Evolutionary conservation across 352 stramenopile species (phyloP).

Genomic region (Phytophthora aleatoria): DNA sequence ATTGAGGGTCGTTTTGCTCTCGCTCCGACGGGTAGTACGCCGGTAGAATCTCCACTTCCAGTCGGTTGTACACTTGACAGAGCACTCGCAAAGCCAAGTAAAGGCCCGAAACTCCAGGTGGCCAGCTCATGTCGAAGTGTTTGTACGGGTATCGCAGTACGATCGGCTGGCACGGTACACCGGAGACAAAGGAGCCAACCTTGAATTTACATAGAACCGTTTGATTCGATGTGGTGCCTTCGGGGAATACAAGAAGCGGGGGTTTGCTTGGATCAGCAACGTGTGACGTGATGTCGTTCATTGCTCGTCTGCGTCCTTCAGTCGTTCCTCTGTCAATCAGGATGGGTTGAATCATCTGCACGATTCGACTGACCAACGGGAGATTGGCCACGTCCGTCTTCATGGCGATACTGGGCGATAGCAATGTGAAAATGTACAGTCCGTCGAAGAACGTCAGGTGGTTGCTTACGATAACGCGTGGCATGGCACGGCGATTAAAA

Average conservation of each 20-base stretch:
- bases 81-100: constrained; percentile 67
- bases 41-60: constrained; percentile 66
- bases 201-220: constrained; percentile 78
- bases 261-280: constrained; percentile 46
- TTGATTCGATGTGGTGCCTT: constrained; percentile 80
- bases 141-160: constrained; percentile 68
- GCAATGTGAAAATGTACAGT: constrained; percentile 57
- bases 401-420: constrained; percentile 73
- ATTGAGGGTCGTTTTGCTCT: constrained; percentile 47
- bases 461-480: constrained; percentile 71
- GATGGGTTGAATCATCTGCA: constrained; percentile 68
- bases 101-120: constrained; percentile 51
- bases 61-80: constrained; percentile 70
- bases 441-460: constrained; percentile 76
- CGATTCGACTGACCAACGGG: constrained; percentile 58
- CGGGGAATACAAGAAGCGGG: constrained; percentile 72
- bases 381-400: constrained; percentile 66
- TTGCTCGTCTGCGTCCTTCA: constrained; percentile 55
- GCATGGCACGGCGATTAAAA: constrained; percentile 32
- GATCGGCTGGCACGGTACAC: constrained; percentile 61
- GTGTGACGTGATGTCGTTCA: constrained; percentile 67
- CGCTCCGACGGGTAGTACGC: constrained; percentile 51
- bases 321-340: constrained; percentile 62
- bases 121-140: constrained; percentile 80
- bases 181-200: constrained; percentile 68